Evolutionary conservation across 768 basidiomycete genomes (phyloP).

Genomic region (Amanita molliuscula): DNA sequence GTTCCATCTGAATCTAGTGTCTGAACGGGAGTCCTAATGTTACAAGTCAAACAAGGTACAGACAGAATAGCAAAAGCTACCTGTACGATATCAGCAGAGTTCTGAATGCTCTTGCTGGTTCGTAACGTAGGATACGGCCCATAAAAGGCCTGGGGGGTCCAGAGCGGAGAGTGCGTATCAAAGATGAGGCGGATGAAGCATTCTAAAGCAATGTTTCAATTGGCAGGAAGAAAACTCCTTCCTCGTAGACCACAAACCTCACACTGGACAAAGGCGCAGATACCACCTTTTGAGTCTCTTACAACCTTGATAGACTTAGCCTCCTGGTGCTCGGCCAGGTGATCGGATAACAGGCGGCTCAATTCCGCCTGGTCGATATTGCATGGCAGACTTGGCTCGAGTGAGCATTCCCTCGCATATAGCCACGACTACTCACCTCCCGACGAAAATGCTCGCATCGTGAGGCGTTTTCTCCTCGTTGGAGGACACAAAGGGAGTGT

Average conservation of each 20-base stretch:
- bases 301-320: constrained; percentile 64
- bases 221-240: not conserved
- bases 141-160: constrained; percentile 51
- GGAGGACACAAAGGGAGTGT: constrained; percentile 9
- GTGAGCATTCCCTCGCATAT: constrained; percentile 1
- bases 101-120: constrained; percentile 67
- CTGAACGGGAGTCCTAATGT: constrained; percentile 27
- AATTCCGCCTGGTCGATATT: constrained; percentile 59
- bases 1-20: constrained; percentile 14
- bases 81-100: constrained; percentile 70
- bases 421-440: constrained; percentile 42
- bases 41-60: not conserved
- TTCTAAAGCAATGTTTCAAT: constrained; percentile 28
- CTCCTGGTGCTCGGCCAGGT: constrained; percentile 55
- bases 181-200: constrained; percentile 40
- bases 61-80: constrained; percentile 20
- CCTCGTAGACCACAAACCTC: constrained; percentile 34
- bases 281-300: constrained; percentile 64
- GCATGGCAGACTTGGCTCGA: constrained; percentile 46
- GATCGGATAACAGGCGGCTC: constrained; percentile 46
- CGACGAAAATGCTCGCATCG: constrained; percentile 77
- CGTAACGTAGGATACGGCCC: constrained; percentile 67
- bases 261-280: constrained; percentile 83
- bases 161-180: constrained; percentile 52
- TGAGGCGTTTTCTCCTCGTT: constrained; percentile 47